Base-by-base conservation (phyloP, 768 basidiomycete genomes). In the Xanthoconium purpureum region DNA sequence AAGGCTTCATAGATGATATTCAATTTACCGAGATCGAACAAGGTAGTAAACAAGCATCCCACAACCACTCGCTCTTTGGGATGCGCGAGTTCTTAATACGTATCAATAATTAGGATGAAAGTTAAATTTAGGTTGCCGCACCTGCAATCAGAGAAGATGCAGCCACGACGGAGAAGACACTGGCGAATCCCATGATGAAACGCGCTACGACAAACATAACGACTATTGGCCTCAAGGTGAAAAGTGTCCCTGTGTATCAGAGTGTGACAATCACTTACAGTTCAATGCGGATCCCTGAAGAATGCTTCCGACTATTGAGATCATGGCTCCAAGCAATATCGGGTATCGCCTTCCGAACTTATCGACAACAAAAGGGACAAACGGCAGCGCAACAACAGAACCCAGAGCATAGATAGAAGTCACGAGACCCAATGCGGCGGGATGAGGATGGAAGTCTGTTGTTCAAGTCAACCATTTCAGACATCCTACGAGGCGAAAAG, bases 381-480 rank as follows among this genome's bases (percentile, higher is more conserved):
- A 66, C 0, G 84, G 84, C 7, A 84, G 69, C 0, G 81, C 77
- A n/a, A 73, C 58, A 30, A 85, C 29, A 30, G 28, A 29, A 28
- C 43, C 43, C 3, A 44, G 12, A 28, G 43, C 2, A 44, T 44
- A 44, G 75, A 1, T 77, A 0, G 84, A 73, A 11, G 78, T 17
- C 51, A 59, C 29, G 2, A 52, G 15, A 4, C 51, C 51, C 33
- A 44, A 17, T 15, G 80, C 71, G 2, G 78, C 74, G 8, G 80
- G 81, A 15, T 78, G 75, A 30, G 84, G 84, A 37, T 74, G 61
- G 64, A 78, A 85, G 68, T 80, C 83, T 85, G 29, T 15, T n/a
- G 6, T 42, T 12, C 28, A 0, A 17, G 33, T 54, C 11, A 56
- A 15, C 9, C 44, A 17, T 8, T 30, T 7, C 17, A 2, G 29